These are phyloP conservation scores for Metschnikowia lachancei DNA, from an alignment of 805 yeast species.

Conservation along the genomic window DNA sequence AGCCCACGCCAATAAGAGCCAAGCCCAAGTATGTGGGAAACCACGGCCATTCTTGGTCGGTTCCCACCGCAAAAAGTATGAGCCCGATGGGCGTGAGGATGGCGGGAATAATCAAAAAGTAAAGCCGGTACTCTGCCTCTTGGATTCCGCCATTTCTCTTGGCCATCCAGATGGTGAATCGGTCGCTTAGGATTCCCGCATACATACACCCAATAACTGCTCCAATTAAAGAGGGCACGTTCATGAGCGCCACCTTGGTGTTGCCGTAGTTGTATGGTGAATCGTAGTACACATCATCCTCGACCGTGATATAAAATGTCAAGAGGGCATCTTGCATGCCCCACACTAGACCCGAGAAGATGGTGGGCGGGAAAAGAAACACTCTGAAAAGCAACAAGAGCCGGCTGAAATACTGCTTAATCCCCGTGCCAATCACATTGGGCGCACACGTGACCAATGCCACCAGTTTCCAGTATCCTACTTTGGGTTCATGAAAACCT, in stretches of 20 bases:
- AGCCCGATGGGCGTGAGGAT: conserved; percentile 61
- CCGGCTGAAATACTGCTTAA: conserved; percentile 60
- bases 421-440: conserved; percentile 60
- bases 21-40: conserved; percentile 56
- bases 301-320: conserved; percentile 71
- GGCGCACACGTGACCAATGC: conserved; percentile 54
- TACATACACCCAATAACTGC: conserved; percentile 64
- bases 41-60: conserved; percentile 54
- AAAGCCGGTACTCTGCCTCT: conserved; percentile 65
- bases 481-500: conserved; percentile 35
- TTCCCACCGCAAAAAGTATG: conserved; percentile 63
- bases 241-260: conserved; percentile 71
- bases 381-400: conserved; percentile 51
- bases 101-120: conserved; percentile 54
- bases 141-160: conserved; percentile 57
- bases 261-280: conserved; percentile 66
- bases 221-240: conserved; percentile 65
- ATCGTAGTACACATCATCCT: conserved; percentile 63
- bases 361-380: conserved; percentile 61
- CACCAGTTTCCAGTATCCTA: conserved; percentile 46
- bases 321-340: conserved; percentile 76
- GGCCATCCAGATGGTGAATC: conserved; percentile 60
- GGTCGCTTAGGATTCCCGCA: conserved; percentile 60
- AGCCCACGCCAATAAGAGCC: conserved; percentile 65
- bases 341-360: conserved; percentile 72